Conservation (phyloP, 2,329 filamentous ascomycete genomes). For the Aspergillus sp. region DNA sequence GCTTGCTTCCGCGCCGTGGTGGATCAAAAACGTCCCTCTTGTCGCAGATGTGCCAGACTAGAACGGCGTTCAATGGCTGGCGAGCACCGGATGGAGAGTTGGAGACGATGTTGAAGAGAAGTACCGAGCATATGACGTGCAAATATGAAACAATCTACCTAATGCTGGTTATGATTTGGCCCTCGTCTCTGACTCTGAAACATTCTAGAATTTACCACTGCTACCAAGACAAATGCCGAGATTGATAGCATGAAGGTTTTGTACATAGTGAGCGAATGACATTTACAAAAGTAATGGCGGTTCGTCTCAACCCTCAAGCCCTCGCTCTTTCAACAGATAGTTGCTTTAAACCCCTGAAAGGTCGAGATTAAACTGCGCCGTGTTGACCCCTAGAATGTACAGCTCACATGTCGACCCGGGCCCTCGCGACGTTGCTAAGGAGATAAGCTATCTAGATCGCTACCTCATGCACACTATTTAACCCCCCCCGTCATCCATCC, state of each 20-base stretch:
- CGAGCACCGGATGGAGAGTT: constrained; percentile 1
- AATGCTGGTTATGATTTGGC: neutral
- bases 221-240: neutral
- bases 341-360: neutral
- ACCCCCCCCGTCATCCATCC: neutral
- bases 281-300: too few species aligned
- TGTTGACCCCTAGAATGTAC: neutral
- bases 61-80: constrained; percentile 1
- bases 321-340: neutral
- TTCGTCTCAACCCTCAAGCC: neutral
- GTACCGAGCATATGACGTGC: constrained; percentile 1
- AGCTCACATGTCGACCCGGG: neutral
- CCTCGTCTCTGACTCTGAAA: neutral
- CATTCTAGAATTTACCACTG: neutral
- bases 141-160: neutral
- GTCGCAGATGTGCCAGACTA: neutral
- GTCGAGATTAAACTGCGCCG: neutral
- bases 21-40: neutral
- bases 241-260: neutral
- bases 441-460: neutral
- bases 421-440: neutral
- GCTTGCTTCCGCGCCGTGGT: constrained; percentile 7
- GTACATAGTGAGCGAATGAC: neutral
- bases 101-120: neutral
- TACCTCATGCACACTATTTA: neutral